Base-by-base conservation (phyloP, 2,329 filamentous ascomycete species). In the Myotisia sp. region DNA sequence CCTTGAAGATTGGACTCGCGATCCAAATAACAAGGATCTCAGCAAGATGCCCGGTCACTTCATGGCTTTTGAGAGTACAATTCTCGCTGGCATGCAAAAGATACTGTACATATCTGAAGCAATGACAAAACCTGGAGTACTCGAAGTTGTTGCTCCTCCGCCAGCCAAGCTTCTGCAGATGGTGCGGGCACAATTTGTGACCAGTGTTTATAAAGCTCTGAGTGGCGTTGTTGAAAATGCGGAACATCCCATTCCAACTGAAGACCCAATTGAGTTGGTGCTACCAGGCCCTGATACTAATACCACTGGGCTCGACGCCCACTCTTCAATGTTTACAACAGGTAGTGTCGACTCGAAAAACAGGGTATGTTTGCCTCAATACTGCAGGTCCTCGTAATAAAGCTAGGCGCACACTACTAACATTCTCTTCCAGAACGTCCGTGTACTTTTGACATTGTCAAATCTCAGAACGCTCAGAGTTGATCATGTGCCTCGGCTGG, bases 151-250 rank as follows among this genome's bases (percentile, higher is more conserved):
- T 37, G 71, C 79, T 16, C 79, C 87, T 12, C 92, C 90, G 4
- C 78, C 84, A 22, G 68, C 78, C 5, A 98, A 95, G 55, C 63
- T 94, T 27, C 64, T 95, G 27, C 82, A 92, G 54, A 84, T 86
- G 72, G 84, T 95, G 10, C 74, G 86, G 43, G 79, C 76, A 43
- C 84, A 92, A 51, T 98, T 98, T 50, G 85, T 93, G 10, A 85
- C 79, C 5, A 93, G 86, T 38, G 63, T 98, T 27, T 95, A 95
- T 59, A 92, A 92, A 55, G 84, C 84, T 5, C 62, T 98, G 23
- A 92, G 83, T 47, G 90, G 87, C 14, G 87, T 98, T 75, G 85
- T 98, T 1, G 90, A 95, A 58, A 95, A 93, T 55, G 87, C 90
- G 3, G 85, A 95, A 58, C 74, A 75, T 37, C 70, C 76, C 9